Evolutionary conservation across 805 yeast genomes (phyloP), one percentile per base, ranked within the genome.

Genomic region (Suhomyces tanzawaensis): DNA sequence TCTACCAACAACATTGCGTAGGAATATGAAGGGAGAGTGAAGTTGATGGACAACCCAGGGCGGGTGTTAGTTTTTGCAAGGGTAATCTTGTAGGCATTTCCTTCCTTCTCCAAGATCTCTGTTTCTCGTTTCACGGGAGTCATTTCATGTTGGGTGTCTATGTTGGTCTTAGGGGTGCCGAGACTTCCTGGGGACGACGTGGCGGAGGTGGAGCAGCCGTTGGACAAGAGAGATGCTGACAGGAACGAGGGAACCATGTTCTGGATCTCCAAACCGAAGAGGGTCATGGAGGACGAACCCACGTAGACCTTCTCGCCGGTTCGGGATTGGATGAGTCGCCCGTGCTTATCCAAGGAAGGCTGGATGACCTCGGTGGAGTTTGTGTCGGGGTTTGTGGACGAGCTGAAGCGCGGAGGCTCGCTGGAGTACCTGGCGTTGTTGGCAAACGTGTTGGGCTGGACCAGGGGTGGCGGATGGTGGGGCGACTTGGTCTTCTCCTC

Each of bases 221-320:
- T 24, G 2, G 34, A 16, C 7, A 49, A 47, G 22, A 55, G 36
- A 14, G 46, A 34, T 4, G 54, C 36, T 2, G 48, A 33, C 19
- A 48, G 51, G 27, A 48, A 44, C 4, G 60, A 42, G 1, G 79
- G 73, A 9, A 80, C 73, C 73, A 81, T 66, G 41, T 79, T 78
- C 52, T 82, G 87, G 38, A 85, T 82, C 46, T 85, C 91, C 40
- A 85, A 64, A 4, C 90, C 90, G 57, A 85, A 85, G 13, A 84
- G 58, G 0, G 93, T 84, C 90, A 85, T 84, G 1, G 91, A 83
- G 0, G 90, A 82, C 0, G 89, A 81, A 0, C 95, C 95, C 25
- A 83, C 85, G 52, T 83, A 85, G 26, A 83, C 74, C 40, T 78
- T 73, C 49, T 82, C 87, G 4, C 91, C 91, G 1, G 88, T 81